These are phyloP conservation scores for Hansenula lynferdii DNA, from an alignment of 1,139 yeast species.

Conservation along the genomic window DNA sequence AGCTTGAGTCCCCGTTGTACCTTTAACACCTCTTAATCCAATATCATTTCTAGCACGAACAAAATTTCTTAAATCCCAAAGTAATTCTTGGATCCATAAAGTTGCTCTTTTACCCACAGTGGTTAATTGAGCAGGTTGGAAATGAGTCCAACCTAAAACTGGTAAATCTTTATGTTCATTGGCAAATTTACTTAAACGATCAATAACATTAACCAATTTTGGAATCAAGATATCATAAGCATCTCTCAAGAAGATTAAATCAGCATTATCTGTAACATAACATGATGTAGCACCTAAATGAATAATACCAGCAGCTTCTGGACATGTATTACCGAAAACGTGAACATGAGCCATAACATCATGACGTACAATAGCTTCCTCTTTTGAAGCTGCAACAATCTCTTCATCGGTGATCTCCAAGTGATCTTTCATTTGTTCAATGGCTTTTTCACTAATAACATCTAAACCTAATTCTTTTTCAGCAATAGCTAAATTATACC, in stretches of 20 bases:
- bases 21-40: constrained; percentile 98
- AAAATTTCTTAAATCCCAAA: constrained; percentile 97
- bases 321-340: constrained; percentile 87
- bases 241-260: constrained; percentile 90
- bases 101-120: constrained; percentile 99
- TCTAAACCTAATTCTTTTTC: constrained; percentile 86
- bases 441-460: constrained; percentile 85
- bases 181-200: constrained; percentile 86
- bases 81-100: constrained; percentile 93
- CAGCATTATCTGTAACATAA: constrained; percentile 97
- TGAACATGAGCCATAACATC: constrained; percentile 99
- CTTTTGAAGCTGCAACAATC: constrained; percentile 80
- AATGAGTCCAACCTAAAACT: constrained; percentile 98
- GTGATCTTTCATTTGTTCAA: constrained; percentile 76
- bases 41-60: constrained; percentile 94
- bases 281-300: constrained; percentile 99
- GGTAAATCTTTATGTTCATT: constrained; percentile 91
- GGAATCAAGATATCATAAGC: constrained; percentile 93
- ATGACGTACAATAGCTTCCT: constrained; percentile 97
- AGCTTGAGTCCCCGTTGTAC: constrained; percentile 99
- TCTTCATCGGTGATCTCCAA: constrained; percentile 88
- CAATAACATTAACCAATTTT: constrained; percentile 91
- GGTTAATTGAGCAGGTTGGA: constrained; percentile 98
- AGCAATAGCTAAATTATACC: constrained; percentile 95
- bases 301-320: constrained; percentile 96